Percentiles rank a stretch among this genome's conserved stretches.
Evolutionary conservation across 768 basidiomycete species (phyloP).

Genomic region (Peribolospora baueri): DNA sequence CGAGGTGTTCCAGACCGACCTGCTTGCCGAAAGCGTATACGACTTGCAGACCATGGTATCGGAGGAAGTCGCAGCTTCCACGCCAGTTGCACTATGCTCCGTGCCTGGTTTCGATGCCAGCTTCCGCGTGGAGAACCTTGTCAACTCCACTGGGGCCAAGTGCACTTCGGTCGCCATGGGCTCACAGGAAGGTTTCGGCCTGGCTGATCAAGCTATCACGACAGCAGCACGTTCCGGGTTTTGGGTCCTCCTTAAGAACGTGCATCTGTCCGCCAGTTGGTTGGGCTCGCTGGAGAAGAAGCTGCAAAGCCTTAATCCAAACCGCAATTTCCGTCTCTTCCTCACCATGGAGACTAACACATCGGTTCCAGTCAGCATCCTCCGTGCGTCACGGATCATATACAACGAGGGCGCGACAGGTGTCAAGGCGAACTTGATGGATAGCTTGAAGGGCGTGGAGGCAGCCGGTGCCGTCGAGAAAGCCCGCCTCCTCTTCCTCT

Average conservation of each 20-base stretch:
- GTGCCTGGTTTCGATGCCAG: constrained; percentile 97
- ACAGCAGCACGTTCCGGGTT: constrained; percentile 74
- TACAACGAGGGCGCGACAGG: constrained; percentile 99
- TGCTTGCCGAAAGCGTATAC: constrained; percentile 46
- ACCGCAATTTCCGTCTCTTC: constrained; percentile 85
- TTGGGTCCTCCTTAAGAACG: constrained; percentile 89
- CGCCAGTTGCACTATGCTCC: constrained; percentile 71
- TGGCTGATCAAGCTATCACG: constrained; percentile 89
- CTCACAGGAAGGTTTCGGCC: constrained; percentile 83
- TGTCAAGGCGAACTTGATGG: constrained; percentile 81
- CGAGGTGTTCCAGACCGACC: constrained; percentile 51
- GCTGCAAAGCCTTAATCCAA: constrained; percentile 66
- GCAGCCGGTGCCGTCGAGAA: constrained; percentile 79
- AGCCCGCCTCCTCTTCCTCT: constrained; percentile 71
- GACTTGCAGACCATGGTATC: constrained; percentile 54
- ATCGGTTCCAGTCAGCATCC: constrained; percentile 81
- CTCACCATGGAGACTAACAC: constrained; percentile 94
- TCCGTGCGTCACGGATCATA: constrained; percentile 80
- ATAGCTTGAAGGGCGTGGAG: constrained; percentile 50
- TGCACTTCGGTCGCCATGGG: constrained; percentile 93
- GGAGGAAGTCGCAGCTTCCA: constrained; percentile 51
- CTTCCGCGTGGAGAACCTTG: constrained; percentile 71
- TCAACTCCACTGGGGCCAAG: constrained; percentile 40
- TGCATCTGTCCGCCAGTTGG: constrained; percentile 80
- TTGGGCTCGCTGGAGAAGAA: constrained; percentile 89